Evolutionary conservation across 2,329 filamentous ascomycete genomes (phyloP).

Genomic region (Paraphaeosphaeria sporulosa): DNA sequence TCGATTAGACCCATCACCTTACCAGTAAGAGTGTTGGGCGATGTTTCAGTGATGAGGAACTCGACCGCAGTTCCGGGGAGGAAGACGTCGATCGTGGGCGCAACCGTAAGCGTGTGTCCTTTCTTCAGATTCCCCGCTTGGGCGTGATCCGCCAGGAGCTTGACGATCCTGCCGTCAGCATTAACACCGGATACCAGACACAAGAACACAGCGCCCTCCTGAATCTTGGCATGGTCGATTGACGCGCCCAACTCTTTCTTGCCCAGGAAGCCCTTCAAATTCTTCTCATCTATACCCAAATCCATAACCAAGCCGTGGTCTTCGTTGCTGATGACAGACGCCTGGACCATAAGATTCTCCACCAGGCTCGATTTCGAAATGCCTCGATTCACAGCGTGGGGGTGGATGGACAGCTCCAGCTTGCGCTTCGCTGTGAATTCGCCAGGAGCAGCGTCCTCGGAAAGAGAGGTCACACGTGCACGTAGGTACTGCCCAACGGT

Average conservation of each 20-base stretch:
- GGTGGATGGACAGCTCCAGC: constrained; percentile 87
- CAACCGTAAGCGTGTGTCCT: constrained; percentile 72
- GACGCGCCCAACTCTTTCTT: constrained; percentile 78
- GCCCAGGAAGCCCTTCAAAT: constrained; percentile 82
- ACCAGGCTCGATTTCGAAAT: constrained; percentile 77
- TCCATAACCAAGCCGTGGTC: constrained; percentile 97
- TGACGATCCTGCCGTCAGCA: constrained; percentile 81
- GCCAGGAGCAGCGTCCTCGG: constrained; percentile 64
- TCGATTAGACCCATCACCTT: constrained; percentile 93
- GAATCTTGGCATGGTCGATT: constrained; percentile 71
- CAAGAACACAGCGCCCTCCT: constrained; percentile 84
- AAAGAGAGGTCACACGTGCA: constrained; percentile 80
- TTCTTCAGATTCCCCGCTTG: constrained; percentile 74
- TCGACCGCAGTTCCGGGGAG: constrained; percentile 91
- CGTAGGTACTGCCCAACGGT: constrained; percentile 86
- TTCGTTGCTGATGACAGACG: constrained; percentile 88
- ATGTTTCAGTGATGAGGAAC: constrained; percentile 79
- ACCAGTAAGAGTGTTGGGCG: constrained; percentile 77
- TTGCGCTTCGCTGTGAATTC: constrained; percentile 70
- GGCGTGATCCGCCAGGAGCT: constrained; percentile 78
- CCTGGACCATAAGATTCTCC: constrained; percentile 80
- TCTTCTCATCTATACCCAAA: constrained; percentile 73
- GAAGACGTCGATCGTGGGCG: constrained; percentile 88
- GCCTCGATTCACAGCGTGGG: constrained; percentile 78
- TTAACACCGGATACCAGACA: constrained; percentile 80